Evolutionary conservation across 192 early-diverging fungal genomes (phyloP).

Genomic region (Rhizophagus prolifer): DNA sequence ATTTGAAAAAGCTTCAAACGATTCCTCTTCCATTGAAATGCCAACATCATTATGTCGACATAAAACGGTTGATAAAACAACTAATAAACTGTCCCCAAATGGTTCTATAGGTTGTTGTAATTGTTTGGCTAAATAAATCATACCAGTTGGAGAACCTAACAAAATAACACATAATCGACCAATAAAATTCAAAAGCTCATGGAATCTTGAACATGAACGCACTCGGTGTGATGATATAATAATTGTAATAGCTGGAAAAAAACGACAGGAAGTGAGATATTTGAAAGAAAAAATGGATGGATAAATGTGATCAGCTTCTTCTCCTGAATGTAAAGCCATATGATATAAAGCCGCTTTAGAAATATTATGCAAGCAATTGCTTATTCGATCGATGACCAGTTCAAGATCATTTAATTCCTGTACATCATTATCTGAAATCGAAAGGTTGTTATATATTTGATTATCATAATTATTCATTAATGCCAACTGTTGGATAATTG

Average conservation of each 20-base stretch:
- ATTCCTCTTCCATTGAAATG: constrained; percentile 16
- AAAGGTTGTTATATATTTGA: background rate
- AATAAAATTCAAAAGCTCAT: constrained; percentile 22
- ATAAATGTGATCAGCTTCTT: background rate
- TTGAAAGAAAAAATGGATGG: constrained; percentile 15
- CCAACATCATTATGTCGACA: background rate
- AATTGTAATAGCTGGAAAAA: constrained; percentile 23
- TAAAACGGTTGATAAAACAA: constrained; percentile 17
- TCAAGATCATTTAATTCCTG: constrained; percentile 12
- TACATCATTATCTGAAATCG: background rate
- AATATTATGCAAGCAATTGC: constrained; percentile 14
- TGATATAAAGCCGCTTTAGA: constrained; percentile 26
- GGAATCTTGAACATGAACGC: background rate
- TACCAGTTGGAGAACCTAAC: constrained; percentile 5
- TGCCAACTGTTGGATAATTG: constrained; percentile 17
- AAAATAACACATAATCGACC: constrained; percentile 25
- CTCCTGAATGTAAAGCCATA: constrained; percentile 22
- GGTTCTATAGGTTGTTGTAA: constrained; percentile 2
- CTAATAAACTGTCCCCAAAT: constrained; percentile 11
- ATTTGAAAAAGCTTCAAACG: background rate
- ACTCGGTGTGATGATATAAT: constrained; percentile 22
- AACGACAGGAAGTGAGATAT: constrained; percentile 18
- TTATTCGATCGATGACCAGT: constrained; percentile 6
- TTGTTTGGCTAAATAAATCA: constrained; percentile 28
- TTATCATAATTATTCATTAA: background rate